Evolutionary conservation across 2,329 filamentous ascomycete genomes (phyloP), one percentile per base, ranked within the genome.

Genomic region (Fusarium chuoi): DNA sequence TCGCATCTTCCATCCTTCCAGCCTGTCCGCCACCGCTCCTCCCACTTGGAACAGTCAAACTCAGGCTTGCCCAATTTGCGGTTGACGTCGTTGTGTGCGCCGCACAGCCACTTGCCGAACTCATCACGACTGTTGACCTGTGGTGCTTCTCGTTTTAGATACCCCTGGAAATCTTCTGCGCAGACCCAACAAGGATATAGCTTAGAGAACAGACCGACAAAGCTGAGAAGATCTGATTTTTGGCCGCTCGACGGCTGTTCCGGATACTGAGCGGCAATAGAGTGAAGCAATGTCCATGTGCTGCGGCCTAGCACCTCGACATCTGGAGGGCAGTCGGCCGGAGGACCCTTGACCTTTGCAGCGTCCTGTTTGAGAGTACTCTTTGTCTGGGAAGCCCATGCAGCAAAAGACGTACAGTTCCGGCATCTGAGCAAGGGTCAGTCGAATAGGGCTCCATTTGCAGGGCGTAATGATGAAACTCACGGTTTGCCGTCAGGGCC

Each of bases 141-240:
- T 44, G 96, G 91, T 79, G 89, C 89, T 74, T 95, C 93, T 71
- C 88, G 88, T 71, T 86, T 87, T 85, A 98, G 92, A 88, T 96
- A 98, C 1, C 81, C 82, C 81, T 92, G 92, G 82, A 99, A 98
- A 80, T 98, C 96, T 69, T 96, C 93, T 39, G 95, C 96, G 83
- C 96, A 99, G 7, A 93, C 89, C 94, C 95, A 98, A 86, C 96
- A 99, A 8, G 96, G 96, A 80, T 99, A 99, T 26, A 98, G 84
- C 75, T 92, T 93, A 33, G 93, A 91, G 81, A 99, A 97, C 5
- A 95, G 87, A 30, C 86, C 85, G 77, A 99, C 87, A 84, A 99
- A 98, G 58, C 89, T 87, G 63, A 87, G 87, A 76, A 97, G 92
- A 77, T 98, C 93, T 36, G 85, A 84, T 81, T 98, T 94, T 77